Conservation (phyloP, 805 yeast genomes). For the Barnettozyma pratensis region DNA sequence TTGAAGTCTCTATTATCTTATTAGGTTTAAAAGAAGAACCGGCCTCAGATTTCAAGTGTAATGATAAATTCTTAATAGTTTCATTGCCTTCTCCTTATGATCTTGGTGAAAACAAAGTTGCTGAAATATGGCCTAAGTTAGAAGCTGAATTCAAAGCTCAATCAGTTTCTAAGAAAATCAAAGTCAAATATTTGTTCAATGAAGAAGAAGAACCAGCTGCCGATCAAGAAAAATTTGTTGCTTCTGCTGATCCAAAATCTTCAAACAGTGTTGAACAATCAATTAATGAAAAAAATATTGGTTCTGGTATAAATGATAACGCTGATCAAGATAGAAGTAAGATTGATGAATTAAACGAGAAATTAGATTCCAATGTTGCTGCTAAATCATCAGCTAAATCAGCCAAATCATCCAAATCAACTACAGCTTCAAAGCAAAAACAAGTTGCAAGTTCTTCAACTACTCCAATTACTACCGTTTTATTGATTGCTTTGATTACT, state of each 20-base stretch:
- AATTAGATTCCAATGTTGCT: constrained; percentile 37
- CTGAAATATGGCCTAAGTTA: constrained; percentile 71
- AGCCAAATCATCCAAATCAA: not conserved
- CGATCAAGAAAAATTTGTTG: not conserved
- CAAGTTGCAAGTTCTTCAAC: constrained; percentile 28
- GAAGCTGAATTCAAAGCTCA: constrained; percentile 52
- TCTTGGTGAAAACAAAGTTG: constrained; percentile 50
- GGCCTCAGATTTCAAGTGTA: constrained; percentile 66
- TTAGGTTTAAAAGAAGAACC: constrained; percentile 82
- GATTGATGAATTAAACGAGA: constrained; percentile 39
- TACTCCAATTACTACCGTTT: constrained; percentile 46
- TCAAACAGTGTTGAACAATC: too few species aligned
- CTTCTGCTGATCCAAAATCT: not conserved
- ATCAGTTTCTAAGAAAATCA: constrained; percentile 59
- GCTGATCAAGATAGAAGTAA: constrained; percentile 34
- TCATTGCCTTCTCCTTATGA: constrained; percentile 70
- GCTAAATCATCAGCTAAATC: constrained; percentile 14
- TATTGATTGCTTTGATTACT: constrained; percentile 49
- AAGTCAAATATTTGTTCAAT: constrained; percentile 47
- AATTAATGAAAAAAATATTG: constrained; percentile 6
- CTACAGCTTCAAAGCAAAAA: constrained; percentile 9
- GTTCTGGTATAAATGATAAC: constrained; percentile 19
- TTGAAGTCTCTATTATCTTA: constrained; percentile 75
- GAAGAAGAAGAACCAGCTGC: constrained; percentile 15
- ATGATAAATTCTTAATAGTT: constrained; percentile 89